phyloP scores from a whole-genome alignment of 2,329 filamentous ascomycete genomes.

The Aureobasidium zeae region DNA sequence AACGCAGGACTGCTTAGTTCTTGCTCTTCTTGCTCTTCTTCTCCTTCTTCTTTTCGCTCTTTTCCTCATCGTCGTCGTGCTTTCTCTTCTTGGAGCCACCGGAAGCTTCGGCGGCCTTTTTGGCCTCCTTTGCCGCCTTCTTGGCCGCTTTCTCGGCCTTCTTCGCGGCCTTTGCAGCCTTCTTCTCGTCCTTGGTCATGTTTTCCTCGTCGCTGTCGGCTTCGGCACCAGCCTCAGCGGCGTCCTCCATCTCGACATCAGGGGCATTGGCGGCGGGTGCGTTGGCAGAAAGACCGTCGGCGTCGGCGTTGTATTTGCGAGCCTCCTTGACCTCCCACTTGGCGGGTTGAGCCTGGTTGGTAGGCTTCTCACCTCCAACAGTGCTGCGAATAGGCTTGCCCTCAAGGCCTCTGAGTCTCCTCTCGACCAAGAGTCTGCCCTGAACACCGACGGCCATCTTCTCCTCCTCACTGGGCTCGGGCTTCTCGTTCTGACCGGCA shows the following conservation, averaged over 20 bases:
- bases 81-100: constrained; percentile 17
- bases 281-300: constrained; percentile 69
- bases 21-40: constrained; percentile 20
- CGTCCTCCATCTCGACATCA: constrained; percentile 33
- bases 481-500: constrained; percentile 53
- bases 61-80: constrained; percentile 17
- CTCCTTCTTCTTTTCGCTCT: constrained; percentile 20
- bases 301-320: constrained; percentile 88
- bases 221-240: constrained; percentile 13
- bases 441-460: constrained; percentile 70
- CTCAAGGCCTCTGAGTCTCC: constrained; percentile 68
- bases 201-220: constrained; percentile 16
- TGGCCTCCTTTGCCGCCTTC: constrained; percentile 19
- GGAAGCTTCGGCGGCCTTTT: constrained; percentile 18
- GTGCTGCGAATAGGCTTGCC: constrained; percentile 78
- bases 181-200: constrained; percentile 17
- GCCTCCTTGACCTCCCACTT: constrained; percentile 92
- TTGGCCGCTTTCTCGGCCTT: constrained; percentile 17
- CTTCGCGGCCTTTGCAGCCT: constrained; percentile 19
- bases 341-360: constrained; percentile 55
- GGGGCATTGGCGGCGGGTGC: constrained; percentile 50
- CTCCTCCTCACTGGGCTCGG: constrained; percentile 72
- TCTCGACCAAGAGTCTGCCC: constrained; percentile 64
- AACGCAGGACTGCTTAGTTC: constrained; percentile 9
- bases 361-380: constrained; percentile 64